Conservation (phyloP, 2,329 filamentous ascomycete species). For the Lecanosticta acicola region DNA sequence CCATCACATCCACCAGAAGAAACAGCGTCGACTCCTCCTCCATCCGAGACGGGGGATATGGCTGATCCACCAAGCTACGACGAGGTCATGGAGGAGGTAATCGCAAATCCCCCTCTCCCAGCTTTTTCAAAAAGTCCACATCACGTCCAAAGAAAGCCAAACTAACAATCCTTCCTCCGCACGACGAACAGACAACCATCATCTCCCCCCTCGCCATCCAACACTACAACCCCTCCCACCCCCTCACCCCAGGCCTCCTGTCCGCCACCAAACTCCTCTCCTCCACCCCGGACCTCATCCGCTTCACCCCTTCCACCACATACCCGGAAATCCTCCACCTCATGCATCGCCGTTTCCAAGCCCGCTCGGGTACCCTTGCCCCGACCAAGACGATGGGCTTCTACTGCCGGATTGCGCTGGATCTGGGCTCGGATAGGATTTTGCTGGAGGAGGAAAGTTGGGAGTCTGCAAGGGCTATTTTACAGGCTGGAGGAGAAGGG, state of each 20-base stretch:
- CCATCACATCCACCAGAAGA: neutral
- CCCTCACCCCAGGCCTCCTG: neutral
- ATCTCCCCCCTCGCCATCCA: neutral
- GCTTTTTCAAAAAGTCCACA: too few relatives aligned
- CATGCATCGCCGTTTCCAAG: constrained; percentile 44
- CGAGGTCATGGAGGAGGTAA: neutral
- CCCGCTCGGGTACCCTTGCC: constrained; percentile 40
- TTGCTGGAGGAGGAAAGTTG: neutral
- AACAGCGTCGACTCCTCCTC: neutral
- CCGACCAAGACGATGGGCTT: neutral
- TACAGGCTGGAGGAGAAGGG: neutral
- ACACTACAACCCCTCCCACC: neutral
- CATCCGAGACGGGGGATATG: neutral
- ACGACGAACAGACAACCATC: neutral
- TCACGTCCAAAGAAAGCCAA: too few relatives aligned
- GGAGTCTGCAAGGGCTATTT: neutral
- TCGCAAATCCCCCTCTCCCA: neutral
- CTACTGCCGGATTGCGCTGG: neutral
- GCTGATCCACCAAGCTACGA: neutral
- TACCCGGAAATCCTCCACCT: neutral
- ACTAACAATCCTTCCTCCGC: too few relatives aligned
- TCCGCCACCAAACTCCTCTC: neutral
- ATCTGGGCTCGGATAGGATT: neutral
- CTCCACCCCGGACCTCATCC: neutral
- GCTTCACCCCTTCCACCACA: neutral